phyloP scores from a whole-genome alignment of 768 basidiomycete species.

The Neoboletus brunneissimus region DNA sequence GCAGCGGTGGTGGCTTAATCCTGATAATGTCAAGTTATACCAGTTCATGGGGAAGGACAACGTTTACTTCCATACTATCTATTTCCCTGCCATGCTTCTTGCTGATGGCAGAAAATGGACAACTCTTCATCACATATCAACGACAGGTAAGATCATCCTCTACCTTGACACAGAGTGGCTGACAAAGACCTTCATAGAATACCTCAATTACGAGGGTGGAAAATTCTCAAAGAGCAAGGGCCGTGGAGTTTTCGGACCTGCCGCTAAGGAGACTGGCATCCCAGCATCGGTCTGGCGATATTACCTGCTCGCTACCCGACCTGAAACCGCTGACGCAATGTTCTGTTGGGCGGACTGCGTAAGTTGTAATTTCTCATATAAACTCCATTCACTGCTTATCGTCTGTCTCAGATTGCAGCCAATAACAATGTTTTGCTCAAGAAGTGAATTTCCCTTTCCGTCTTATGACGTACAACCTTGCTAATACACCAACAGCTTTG shows the following conservation, averaged over 20 bases:
- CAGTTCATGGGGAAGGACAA: conserved; percentile 99
- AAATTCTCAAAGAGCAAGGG: conserved; percentile 99
- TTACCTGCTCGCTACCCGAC: conserved; percentile 88
- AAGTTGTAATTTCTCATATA: conserved; percentile 26
- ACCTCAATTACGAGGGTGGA: conserved; percentile 96
- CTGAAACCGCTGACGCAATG: conserved; percentile 91
- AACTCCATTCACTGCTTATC: neutral
- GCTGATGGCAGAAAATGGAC: conserved; percentile 94
- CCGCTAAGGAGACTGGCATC: conserved; percentile 90
- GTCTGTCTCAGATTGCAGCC: conserved; percentile 62
- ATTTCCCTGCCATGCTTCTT: conserved; percentile 86
- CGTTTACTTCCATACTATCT: conserved; percentile 97
- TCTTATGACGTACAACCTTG: neutral
- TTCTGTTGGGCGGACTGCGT: conserved; percentile 97
- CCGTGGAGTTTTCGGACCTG: conserved; percentile 95
- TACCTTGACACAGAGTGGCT: neutral
- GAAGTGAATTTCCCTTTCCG: conserved; percentile 53
- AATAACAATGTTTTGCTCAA: conserved; percentile 94
- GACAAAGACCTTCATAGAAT: conserved; percentile 54
- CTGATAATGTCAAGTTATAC: conserved; percentile 83
- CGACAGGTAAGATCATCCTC: conserved; percentile 66
- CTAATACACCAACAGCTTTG: conserved; percentile 55
- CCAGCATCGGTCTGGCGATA: conserved; percentile 96
- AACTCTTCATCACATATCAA: conserved; percentile 88
- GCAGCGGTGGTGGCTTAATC: conserved; percentile 97